Evolutionary conservation across 306 rosid genomes (phyloP).

Genomic region (Cicer pinnatifidum): DNA sequence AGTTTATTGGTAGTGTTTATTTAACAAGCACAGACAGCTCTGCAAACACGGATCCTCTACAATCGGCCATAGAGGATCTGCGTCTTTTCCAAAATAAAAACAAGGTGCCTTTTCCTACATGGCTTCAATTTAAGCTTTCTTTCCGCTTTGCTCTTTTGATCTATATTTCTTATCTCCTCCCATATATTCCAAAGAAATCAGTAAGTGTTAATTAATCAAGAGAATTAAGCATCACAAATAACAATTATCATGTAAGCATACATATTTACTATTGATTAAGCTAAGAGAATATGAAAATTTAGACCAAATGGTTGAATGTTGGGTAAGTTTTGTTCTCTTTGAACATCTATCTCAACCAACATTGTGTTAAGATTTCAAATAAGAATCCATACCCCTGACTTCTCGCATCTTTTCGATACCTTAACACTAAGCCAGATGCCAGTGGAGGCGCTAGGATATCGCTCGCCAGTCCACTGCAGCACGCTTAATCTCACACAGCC

Average conservation of each 20-base stretch:
- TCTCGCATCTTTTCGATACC: conserved; percentile 11
- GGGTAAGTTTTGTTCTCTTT: not conserved
- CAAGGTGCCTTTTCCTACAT: too few relatives aligned
- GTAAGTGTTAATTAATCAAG: not conserved
- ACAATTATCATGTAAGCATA: not conserved
- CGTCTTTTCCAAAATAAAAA: too few relatives aligned
- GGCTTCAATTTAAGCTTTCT: too few relatives aligned
- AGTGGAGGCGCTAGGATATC: conserved; percentile 12
- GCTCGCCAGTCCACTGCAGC: conserved; percentile 11
- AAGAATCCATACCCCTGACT: conserved; percentile 11
- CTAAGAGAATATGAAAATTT: not conserved
- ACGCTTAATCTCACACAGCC: conserved; percentile 7
- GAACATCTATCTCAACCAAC: conserved; percentile 36
- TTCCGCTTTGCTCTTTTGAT: too few relatives aligned
- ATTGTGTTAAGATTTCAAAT: conserved; percentile 16
- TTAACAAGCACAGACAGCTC: too few relatives aligned
- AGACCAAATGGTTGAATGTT: not conserved
- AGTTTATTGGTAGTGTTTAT: too few relatives aligned
- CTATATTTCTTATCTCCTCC: too few relatives aligned
- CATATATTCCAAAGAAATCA: too few relatives aligned
- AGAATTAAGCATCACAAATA: not conserved
- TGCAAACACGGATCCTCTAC: too few relatives aligned
- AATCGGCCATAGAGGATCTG: too few relatives aligned
- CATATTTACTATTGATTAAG: not conserved
- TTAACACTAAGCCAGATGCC: not conserved